Evolutionary conservation across 306 rosid species (phyloP), one percentile per base, ranked within the genome.

Genomic region (Arachis hypogaea): DNA sequence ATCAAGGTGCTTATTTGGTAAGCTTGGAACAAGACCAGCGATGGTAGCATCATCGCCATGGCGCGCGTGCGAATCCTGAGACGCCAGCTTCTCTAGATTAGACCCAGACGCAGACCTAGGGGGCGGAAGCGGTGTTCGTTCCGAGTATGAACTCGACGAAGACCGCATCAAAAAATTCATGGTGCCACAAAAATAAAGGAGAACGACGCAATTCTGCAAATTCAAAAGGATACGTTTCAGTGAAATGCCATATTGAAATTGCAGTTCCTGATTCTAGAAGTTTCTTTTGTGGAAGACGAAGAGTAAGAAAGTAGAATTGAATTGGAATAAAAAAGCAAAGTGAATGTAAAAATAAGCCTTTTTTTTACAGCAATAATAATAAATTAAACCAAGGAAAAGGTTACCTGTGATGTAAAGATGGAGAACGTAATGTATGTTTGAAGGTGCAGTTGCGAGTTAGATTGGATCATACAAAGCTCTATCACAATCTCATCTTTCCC

Each of bases 131-230:
- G 88, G 6, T 3, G 82, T 66, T 60, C 72, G 86, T 7, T 94
- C 98, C 60, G 79, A 63, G 18, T 85, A 63, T 62, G 75, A 80
- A 60, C 46, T 75, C 41, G 82, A 77, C 7, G 87, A 73, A 68
- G 97, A 85, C 61, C 96, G 87, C 71, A 77, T 75, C 75, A 94
- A 71, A 22, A 94, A 92, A 88, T 89, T 94, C 99, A 94, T 94
- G 50, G 59, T 77, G 81, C 73, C 77, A 16, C 75, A 73, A 47
- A 59, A 43, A 3, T 29, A 60, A 43, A 44, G 9, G 30, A 50
- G 0, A 56, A 55, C 7, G 2, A 5, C 7, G 5, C 2, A 49
- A 0, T 46, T 47, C 85, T 80, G 87, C 84, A 65, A 74, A 81
- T 70, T 68, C 57, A 66, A 66, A 58, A 59, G 3, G 49, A 28